Base-by-base conservation (phyloP, 2,329 filamentous ascomycete genomes). In the Trichophyton rubrum region DNA sequence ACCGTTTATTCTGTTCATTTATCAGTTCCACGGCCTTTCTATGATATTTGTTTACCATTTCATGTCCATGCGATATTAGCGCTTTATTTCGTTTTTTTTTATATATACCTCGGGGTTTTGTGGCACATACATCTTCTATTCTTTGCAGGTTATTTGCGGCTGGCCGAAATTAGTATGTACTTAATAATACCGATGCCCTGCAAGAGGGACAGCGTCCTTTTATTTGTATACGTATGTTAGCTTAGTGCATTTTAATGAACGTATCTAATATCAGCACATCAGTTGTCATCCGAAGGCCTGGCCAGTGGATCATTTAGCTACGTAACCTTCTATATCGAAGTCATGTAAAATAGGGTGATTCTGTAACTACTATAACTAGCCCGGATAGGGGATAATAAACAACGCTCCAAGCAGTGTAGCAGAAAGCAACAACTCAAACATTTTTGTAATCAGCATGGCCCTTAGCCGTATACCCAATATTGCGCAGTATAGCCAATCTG, bases 401-500 rank as follows among this genome's bases (percentile, higher is more conserved):
- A 38, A 13, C 3, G 1, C 11, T 9, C 11, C 33, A 13, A 38
- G 33, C 9, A 38, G 33, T 38, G 33, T 38, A 38, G 4, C 11
- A 13, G 13, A 38, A 38, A 38, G 9, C 33, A 38, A 38, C 8
- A 38, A 13, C 33, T 3, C 13, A 38, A 38, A 11, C 33, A 11
- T 3, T 13, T 38, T 3, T 13, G 8, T 13, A 17, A 40, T 11
- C 8, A 57, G 30, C 2, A 27, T 40, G 1, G n/a, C n/a, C 20
- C 33, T 71, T 61, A 71, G 17, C 68, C 73, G 62, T 73, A 77
- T 24, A 77, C 74, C 73, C 73, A 77, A 62, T 77, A 77, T 64
- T 76, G 71, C 4, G 75, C 74, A 4, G 72, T 68, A 67, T 77
- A 77, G 20, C 72, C 67, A 22, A 74, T 68, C 58, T 70, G 62